Conservation (phyloP, 768 basidiomycete species). For the Pleurotus ostreatus region DNA sequence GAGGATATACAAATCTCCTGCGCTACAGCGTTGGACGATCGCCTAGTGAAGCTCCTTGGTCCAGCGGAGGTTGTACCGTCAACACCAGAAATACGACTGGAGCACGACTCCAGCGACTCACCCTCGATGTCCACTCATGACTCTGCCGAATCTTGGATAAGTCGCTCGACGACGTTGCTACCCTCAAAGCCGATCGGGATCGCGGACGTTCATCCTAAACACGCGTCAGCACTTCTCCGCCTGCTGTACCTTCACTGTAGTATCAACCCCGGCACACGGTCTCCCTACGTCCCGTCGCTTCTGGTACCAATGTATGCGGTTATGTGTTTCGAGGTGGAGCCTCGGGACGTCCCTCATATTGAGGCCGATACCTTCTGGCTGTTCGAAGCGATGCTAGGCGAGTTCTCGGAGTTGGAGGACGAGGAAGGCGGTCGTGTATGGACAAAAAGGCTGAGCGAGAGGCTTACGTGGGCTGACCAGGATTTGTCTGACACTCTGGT, state of each 20-base stretch:
- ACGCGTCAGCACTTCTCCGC: conserved; percentile 61
- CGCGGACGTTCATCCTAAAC: conserved; percentile 50
- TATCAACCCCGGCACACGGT: conserved; percentile 69
- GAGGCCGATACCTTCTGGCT: conserved; percentile 86
- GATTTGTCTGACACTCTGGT: conserved; percentile 63
- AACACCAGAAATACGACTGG: conserved; percentile 34
- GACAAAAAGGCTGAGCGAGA: conserved; percentile 60
- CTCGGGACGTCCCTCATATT: conserved; percentile 56
- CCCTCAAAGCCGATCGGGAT: conserved; percentile 41
- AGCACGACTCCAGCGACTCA: conserved; percentile 25
- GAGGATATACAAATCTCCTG: conserved; percentile 44
- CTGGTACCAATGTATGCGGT: conserved; percentile 67
- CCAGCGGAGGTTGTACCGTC: conserved; percentile 32
- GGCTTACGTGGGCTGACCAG: conserved; percentile 56
- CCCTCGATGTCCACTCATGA: conserved; percentile 34
- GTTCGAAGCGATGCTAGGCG: conserved; percentile 69
- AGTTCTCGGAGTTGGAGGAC: conserved; percentile 71
- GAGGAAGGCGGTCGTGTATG: conserved; percentile 58
- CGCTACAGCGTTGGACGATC: conserved; percentile 49
- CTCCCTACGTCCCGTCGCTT: conserved; percentile 65
- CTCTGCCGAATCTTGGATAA: conserved; percentile 17
- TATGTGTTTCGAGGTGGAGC: conserved; percentile 56
- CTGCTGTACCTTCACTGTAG: conserved; percentile 67
- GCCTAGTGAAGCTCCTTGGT: conserved; percentile 32
- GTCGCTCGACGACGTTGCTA: conserved; percentile 36